Evolutionary conservation across 148 eudicot species (phyloP), one percentile per base, ranked within the genome.

Genomic region (Bassia scoparia): DNA sequence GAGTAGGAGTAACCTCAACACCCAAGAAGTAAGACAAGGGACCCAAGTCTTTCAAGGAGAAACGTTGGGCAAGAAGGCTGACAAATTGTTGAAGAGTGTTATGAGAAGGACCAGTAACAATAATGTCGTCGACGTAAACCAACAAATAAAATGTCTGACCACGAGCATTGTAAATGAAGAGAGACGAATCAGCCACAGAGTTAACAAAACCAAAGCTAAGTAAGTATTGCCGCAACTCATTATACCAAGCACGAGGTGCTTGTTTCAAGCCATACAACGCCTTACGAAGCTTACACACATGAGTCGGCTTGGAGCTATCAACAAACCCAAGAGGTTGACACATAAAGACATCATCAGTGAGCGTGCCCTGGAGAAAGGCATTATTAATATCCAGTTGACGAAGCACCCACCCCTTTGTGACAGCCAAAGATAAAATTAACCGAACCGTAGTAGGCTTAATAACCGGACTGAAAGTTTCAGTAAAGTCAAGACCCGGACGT

Each of bases 331-430:
- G 65, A 1, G 80, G 75, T 71, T 71, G 63, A 0, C 5, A 15
- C 71, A 70, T 70, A 31, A 9, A 77, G 2, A 63, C 80, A 16
- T n/a, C 29, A 3, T 70, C 38, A 21, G 37, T 23, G 17, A 76
- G 56, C 7, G 13, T 20, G 7, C 74, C 79, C 3, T 76, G 34
- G 27, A 76, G 52, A n/a, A 76, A 60, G 29, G 79, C 69, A 69
- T 61, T 76, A 18, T 70, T 69, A 0, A 69, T 35, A 26, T 69
- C 79, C 2, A 77, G 14, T 69, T 77, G 68, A 27, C 52, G 21
- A 3, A 69, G 3, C 3, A 20, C 18, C 78, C 72, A 67, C 15
- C 37, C 29, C 6, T 55, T 16, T 27, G 70, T 37, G 1, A 56
- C 2, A 10, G 48, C 61, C 2, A 60, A 1, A 3, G 73, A 41